Conservation (phyloP, 192 early-diverging fungal species). For the Backusella westeae region DNA sequence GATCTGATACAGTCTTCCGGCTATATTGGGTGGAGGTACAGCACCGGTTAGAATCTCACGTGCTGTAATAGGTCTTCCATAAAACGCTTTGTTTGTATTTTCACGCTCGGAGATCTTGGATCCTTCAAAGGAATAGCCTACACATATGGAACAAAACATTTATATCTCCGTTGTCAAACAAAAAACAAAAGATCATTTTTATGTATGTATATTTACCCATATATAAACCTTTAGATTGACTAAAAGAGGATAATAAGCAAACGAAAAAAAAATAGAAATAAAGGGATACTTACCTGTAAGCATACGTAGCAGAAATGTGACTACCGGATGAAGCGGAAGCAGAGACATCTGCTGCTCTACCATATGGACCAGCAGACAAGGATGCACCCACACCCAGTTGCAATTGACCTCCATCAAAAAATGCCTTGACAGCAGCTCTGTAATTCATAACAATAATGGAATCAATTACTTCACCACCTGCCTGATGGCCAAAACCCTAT, state of each 20-base stretch:
- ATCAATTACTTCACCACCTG: slow-evolving; percentile 24
- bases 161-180: neutral
- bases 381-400: slow-evolving; percentile 24
- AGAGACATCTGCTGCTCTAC: slow-evolving; percentile 18
- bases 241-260: slow-evolving; percentile 24
- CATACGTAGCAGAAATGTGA: slow-evolving; percentile 26
- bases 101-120: slow-evolving; percentile 20
- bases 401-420: slow-evolving; percentile 29
- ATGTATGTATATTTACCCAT: neutral
- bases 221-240: slow-evolving; percentile 23
- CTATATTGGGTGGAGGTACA: slow-evolving; percentile 67
- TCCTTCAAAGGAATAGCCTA: slow-evolving; percentile 32
- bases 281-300: slow-evolving; percentile 52
- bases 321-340: slow-evolving; percentile 2
- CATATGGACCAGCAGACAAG: slow-evolving; percentile 20
- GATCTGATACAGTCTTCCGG: slow-evolving; percentile 70
- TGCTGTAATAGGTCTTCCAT: slow-evolving; percentile 22
- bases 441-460: slow-evolving; percentile 32
- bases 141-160: neutral
- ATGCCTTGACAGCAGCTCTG: slow-evolving; percentile 29
- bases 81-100: slow-evolving; percentile 19
- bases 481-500: slow-evolving; percentile 24
- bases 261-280: slow-evolving; percentile 72
- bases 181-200: neutral
- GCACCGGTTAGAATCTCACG: slow-evolving; percentile 21